These are phyloP conservation scores for Cutaneotrichosporon sp. DNA, from an alignment of 1,284 basidiomycete genomes.

Conservation along the genomic window DNA sequence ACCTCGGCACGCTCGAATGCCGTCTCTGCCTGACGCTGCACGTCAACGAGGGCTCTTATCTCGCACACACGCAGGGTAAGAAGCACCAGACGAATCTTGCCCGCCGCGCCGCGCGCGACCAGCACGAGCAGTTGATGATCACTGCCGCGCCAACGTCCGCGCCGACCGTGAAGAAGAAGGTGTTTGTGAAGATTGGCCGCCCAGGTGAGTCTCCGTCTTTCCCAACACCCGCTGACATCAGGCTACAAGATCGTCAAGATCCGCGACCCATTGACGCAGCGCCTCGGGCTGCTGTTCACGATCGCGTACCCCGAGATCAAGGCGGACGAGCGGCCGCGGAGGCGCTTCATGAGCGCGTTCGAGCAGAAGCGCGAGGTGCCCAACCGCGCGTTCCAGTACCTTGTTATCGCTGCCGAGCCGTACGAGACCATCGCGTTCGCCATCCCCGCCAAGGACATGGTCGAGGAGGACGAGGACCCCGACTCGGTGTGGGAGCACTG, in stretches of 20 bases:
- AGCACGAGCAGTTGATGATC: slow-evolving; percentile 88
- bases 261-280: slow-evolving; percentile 56
- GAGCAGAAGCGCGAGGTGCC: slow-evolving; percentile 95
- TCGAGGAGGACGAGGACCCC: slow-evolving; percentile 73
- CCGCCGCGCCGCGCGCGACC: slow-evolving; percentile 90
- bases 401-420: slow-evolving; percentile 96
- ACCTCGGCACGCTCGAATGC: slow-evolving; percentile 95
- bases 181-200: slow-evolving; percentile 95
- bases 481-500: slow-evolving; percentile 94
- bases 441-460: slow-evolving; percentile 95
- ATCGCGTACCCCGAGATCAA: slow-evolving; percentile 95
- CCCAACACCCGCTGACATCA: slow-evolving; percentile 14
- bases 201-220: slow-evolving; percentile 55
- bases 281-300: slow-evolving; percentile 89
- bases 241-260: slow-evolving; percentile 59
- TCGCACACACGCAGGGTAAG: slow-evolving; percentile 99
- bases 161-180: slow-evolving; percentile 74
- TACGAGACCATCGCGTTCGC: slow-evolving; percentile 99
- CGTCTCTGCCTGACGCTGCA: slow-evolving; percentile 96
- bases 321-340: slow-evolving; percentile 75
- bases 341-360: slow-evolving; percentile 97
- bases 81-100: slow-evolving; percentile 99
- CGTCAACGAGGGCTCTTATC: slow-evolving; percentile 98
- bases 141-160: slow-evolving; percentile 65
- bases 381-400: slow-evolving; percentile 94